These are phyloP conservation scores for Infundibulicybe gibba DNA, from an alignment of 768 basidiomycete genomes.

Conservation along the genomic window DNA sequence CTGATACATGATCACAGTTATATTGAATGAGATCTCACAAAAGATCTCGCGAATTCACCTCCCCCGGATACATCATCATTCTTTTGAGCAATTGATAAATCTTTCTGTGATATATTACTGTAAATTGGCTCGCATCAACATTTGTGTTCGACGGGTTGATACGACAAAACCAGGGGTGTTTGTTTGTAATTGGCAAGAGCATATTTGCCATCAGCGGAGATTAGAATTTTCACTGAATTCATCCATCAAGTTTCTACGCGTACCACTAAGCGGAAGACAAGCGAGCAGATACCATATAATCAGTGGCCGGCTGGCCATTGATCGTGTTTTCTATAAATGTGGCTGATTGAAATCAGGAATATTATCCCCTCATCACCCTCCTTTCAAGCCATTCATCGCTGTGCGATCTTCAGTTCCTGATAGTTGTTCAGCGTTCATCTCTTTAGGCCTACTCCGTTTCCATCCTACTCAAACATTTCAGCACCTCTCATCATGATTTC, in stretches of 20 bases:
- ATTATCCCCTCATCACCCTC: neutral
- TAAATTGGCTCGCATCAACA: too few relatives aligned
- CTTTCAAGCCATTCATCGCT: neutral
- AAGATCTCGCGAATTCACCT: too few relatives aligned
- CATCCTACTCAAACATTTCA: neutral
- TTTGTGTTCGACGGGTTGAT: too few relatives aligned
- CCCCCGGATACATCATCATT: too few relatives aligned
- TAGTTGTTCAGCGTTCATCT: neutral
- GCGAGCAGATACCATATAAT: neutral
- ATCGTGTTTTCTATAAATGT: neutral
- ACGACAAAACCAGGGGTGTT: neutral
- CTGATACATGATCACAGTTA: too few relatives aligned
- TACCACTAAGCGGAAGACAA: neutral
- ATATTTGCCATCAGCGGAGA: neutral
- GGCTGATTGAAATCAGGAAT: neutral
- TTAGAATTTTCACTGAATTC: neutral
- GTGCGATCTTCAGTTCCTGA: neutral
- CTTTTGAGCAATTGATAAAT: too few relatives aligned
- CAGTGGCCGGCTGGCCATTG: neutral
- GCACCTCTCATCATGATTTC: slow-evolving; percentile 1
- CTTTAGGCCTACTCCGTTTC: too few relatives aligned
- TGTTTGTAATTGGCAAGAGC: too few relatives aligned
- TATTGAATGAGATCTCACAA: too few relatives aligned
- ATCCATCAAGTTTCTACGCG: neutral
- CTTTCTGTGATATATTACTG: too few relatives aligned